A percentile compares a stretch with the other conserved stretches of the same genome.
These are phyloP conservation scores for Paecilomyces sp. DNA, from an alignment of 2,329 filamentous ascomycete species.

Conservation along the genomic window DNA sequence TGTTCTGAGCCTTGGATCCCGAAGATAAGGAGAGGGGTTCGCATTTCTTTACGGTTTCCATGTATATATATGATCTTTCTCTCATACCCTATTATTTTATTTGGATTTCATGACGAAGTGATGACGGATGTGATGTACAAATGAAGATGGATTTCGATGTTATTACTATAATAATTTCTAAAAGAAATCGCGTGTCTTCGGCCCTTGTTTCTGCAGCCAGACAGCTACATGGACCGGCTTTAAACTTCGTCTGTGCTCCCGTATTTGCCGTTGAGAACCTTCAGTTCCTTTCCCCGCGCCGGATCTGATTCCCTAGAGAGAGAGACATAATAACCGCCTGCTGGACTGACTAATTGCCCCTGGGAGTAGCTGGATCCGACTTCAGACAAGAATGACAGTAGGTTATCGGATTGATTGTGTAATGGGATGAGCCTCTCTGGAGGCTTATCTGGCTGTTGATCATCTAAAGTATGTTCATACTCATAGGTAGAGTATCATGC, in stretches of 20 bases:
- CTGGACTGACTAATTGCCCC: not conserved
- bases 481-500: too few species aligned
- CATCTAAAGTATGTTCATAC: too few species aligned
- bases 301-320: not conserved
- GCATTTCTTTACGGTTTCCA: not conserved
- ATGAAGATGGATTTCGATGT: not conserved
- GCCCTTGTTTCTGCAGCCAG: not conserved
- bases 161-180: not conserved
- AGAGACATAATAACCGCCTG: not conserved
- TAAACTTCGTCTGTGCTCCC: not conserved
- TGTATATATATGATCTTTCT: not conserved
- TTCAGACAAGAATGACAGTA: not conserved
- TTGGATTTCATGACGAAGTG: not conserved
- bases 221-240: not conserved
- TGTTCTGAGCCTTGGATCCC: constrained; percentile 3
- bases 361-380: not conserved
- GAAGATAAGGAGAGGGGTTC: not conserved
- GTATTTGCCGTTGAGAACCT: not conserved
- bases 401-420: not conserved
- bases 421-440: not conserved
- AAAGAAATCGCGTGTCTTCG: not conserved
- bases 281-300: not conserved
- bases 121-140: not conserved
- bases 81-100: not conserved
- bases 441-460: not conserved